Base-by-base conservation (phyloP, 306 rosid genomes). In the Fragaria vesca region DNA sequence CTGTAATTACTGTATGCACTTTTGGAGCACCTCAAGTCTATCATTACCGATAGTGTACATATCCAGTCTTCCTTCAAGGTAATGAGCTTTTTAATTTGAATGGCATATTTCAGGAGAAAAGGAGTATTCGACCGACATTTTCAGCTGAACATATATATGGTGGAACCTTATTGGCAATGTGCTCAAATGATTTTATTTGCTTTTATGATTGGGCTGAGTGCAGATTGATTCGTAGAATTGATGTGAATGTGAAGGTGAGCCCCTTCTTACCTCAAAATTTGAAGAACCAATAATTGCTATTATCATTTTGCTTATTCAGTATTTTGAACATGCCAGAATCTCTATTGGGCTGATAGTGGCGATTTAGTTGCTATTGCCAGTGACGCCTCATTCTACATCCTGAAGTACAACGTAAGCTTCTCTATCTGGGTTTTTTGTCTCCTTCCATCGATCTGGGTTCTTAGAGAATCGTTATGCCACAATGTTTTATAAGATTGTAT, bases 321-420 rank as follows among this genome's bases (percentile, higher is more conserved):
- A 46, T 73, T 68, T n/a, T 83, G 52, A 73, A 36, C 68, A 32
- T 73, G 46, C 73, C 89, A 96, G 99, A 96, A 91, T 81, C 93
- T 96, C 78, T 89, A 96, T 86, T 96, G 99, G 99, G 99, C 99
- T 81, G 99, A 96, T 74, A 96, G 97, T 73, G 99, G 99, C 54
- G 99, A 96, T 89, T 87, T 96, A 69, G 93, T 96, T 86, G 86
- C 91, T 6, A 90, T 96, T 84, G 90, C 97, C 24, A 90, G 98
- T 85, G 97, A 96, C 75, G 34, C 97, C 32, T 96, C 99, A 38
- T 96, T 96, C 88, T 93, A 93, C 80, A 93, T 96, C 75, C 83
- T 96, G 88, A 93, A 96, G 86, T 96, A 96, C 89, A 96, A 87
- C 82, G 99, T 96, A 86, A 93, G 96, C 76, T 77, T 78, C 69